Base-by-base conservation (phyloP, 805 yeast genomes). In the Candida argentea region DNA sequence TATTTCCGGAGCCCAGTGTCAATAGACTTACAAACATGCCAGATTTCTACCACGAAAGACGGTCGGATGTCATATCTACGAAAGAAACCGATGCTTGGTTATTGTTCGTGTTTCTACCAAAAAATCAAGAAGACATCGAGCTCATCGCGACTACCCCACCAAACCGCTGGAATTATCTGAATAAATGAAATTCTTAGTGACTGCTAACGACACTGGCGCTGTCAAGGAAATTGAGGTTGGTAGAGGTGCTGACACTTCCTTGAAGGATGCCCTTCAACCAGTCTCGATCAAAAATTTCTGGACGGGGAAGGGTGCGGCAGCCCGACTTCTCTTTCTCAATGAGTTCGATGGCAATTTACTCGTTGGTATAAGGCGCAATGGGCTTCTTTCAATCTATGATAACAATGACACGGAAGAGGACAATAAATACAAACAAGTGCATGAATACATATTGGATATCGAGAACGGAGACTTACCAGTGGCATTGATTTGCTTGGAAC, bases 201-300 rank as follows among this genome's bases (percentile, higher is more conserved):
- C 84, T 23, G 69, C 82, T 11, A 80, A 72, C 35, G 87, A 80
- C 40, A 66, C 71, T 2, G 86, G 87, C 1, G 61, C 70, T 5
- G 39, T 77, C 30, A 79, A 78, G 39, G 85, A 76, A 44, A 57
- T 83, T 6, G 44, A 64, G 4, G 84, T 85, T 40, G 48, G 57
- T 12, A 57, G 65, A 28, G 89, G 87, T 0, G 77, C 89, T 0
- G 93, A 87, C 43, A 85, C 95, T 3, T 80, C 95, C 5, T 60
- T 64, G 23, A 74, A 77, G 43, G 68, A 69, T 19, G 78, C 79
- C 0, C 52, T 58, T 8, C 82, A 77, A 44, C 93, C 94, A 1
- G 64, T 60, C 28, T 54, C 70, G 13, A 60, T 77, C 8, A 61
- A 55, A 25, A 55, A 65, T 14, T 60, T 62, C 28, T 52, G 64